Evolutionary conservation across 805 yeast species (phyloP).

Genomic region (Candida sithepensis): DNA sequence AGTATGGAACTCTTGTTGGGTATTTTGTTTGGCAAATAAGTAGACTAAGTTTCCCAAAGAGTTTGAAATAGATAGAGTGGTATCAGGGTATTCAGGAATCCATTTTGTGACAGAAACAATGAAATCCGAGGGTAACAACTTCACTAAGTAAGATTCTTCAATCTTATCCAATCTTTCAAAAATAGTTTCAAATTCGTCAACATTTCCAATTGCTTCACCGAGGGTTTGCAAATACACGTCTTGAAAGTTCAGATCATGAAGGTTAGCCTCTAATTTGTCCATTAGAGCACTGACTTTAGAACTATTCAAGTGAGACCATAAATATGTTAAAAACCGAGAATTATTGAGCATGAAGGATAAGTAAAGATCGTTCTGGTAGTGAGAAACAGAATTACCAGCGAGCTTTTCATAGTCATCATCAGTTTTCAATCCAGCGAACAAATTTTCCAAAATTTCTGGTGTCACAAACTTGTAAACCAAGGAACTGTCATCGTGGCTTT

Average conservation of each 20-base stretch:
- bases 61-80: conserved; percentile 18
- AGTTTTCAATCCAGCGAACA: conserved; percentile 30
- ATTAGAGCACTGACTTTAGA: conserved; percentile 8
- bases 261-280: conserved; percentile 20
- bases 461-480: conserved; percentile 32
- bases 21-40: conserved; percentile 7
- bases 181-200: not conserved
- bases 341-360: conserved; percentile 12
- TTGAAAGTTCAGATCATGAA: conserved; percentile 12
- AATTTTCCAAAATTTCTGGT: conserved; percentile 29
- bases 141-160: conserved; percentile 1
- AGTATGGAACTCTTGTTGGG: conserved; percentile 1
- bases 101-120: not conserved
- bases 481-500: conserved; percentile 5
- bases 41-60: conserved; percentile 21
- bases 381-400: conserved; percentile 19
- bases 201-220: conserved; percentile 2
- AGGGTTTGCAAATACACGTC: conserved; percentile 12
- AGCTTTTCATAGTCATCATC: conserved; percentile 14
- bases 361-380: conserved; percentile 21
- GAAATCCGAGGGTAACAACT: conserved; percentile 8
- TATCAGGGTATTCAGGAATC: conserved; percentile 10
- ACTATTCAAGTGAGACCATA: conserved; percentile 9
- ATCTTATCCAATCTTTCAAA: conserved; percentile 4
- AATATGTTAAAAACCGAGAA: conserved; percentile 13